Evolutionary conservation across 2,329 filamentous ascomycete species (phyloP).

Genomic region (Ophiocordyceps camponoti-saundersi): DNA sequence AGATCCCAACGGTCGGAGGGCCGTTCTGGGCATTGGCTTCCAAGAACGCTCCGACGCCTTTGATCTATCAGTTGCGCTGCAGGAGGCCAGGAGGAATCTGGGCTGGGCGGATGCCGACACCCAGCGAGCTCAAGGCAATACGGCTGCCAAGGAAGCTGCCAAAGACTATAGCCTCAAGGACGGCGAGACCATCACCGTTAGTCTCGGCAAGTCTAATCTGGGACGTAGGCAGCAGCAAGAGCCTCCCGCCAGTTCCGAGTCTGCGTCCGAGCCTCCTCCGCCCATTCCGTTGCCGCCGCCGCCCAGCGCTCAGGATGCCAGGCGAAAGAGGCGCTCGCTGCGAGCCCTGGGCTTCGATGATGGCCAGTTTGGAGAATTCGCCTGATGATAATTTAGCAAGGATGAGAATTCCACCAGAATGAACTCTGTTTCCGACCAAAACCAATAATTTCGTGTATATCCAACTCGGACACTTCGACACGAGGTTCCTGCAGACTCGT

Average conservation of each 20-base stretch:
- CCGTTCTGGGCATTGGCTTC: slow-evolving; percentile 69
- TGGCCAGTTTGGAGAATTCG: slow-evolving; percentile 77
- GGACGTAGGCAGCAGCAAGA: slow-evolving; percentile 26
- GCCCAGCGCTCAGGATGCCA: slow-evolving; percentile 43
- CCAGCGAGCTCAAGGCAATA: slow-evolving; percentile 5
- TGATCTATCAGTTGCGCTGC: slow-evolving; percentile 66
- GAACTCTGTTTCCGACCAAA: too few species aligned
- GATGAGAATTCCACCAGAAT: too few species aligned
- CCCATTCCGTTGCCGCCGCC: slow-evolving; percentile 40
- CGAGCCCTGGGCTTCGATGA: slow-evolving; percentile 70
- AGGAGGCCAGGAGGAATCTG: slow-evolving; percentile 58
- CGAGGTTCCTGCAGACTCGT: slow-evolving; percentile 1
- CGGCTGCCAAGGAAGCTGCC: slow-evolving; percentile 18
- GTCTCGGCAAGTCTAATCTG: slow-evolving; percentile 41
- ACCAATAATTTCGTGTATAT: not conserved
- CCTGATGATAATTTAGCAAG: slow-evolving; percentile 13
- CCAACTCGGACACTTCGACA: slow-evolving; percentile 1
- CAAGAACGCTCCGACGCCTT: slow-evolving; percentile 77
- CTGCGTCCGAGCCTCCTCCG: slow-evolving; percentile 14
- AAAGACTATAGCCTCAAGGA: slow-evolving; percentile 76
- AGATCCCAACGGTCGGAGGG: slow-evolving; percentile 58
- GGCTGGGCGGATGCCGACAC: slow-evolving; percentile 31
- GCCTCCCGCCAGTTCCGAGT: slow-evolving; percentile 37
- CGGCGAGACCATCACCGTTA: slow-evolving; percentile 75
- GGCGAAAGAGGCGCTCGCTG: slow-evolving; percentile 37